These are phyloP conservation scores for Eleusine coracana DNA, from an alignment of 176 grass and related monocot species.

Conservation along the genomic window DNA sequence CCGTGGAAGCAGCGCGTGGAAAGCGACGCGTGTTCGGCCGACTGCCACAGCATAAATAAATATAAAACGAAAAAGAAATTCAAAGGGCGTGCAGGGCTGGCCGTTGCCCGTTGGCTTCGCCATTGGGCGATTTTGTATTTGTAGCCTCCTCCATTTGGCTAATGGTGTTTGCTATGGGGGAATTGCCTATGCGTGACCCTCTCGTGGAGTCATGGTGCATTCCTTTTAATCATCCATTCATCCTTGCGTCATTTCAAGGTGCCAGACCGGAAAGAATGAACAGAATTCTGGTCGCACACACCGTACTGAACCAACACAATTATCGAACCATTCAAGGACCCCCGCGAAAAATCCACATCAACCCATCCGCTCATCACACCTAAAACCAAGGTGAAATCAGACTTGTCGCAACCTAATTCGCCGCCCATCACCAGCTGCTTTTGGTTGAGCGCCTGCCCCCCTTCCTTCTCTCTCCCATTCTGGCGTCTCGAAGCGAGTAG, in stretches of 20 bases:
- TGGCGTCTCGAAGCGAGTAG: constrained; percentile 35
- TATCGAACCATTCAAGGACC: background rate
- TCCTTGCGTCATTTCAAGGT: no score
- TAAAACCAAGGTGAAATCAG: background rate
- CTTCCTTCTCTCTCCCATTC: background rate
- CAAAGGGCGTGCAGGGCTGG: background rate
- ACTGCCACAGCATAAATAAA: background rate
- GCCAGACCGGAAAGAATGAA: no score
- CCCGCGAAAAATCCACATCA: background rate
- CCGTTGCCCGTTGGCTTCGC: background rate
- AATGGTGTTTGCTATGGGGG: background rate
- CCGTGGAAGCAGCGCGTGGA: background rate
- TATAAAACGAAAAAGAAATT: background rate
- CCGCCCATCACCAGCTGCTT: background rate
- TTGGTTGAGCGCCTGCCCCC: background rate
- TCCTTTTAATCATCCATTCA: no score
- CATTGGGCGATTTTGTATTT: background rate
- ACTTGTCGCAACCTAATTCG: constrained; percentile 25
- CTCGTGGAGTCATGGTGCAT: background rate
- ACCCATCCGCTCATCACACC: background rate
- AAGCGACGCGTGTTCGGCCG: constrained; percentile 3
- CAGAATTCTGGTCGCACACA: no score
- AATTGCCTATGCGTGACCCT: background rate
- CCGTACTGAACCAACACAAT: background rate
- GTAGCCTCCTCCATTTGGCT: background rate